phyloP scores from a whole-genome alignment of 345 rosid species.

The Aquilaria sinensis region DNA sequence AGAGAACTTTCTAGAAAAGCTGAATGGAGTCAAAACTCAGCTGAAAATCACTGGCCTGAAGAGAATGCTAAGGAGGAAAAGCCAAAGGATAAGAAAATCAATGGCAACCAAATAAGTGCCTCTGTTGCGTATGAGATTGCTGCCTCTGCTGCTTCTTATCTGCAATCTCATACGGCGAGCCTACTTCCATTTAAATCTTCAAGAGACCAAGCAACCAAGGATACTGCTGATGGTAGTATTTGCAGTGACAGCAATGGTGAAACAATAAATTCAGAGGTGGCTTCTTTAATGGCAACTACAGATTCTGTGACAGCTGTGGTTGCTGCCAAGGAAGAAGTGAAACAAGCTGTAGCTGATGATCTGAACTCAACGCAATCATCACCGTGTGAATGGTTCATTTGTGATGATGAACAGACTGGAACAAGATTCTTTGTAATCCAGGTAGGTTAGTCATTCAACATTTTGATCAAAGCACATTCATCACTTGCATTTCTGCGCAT shows the following conservation, averaged over 20 bases:
- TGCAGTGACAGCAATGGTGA: slow-evolving; percentile 21
- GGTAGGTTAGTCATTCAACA: slow-evolving; percentile 32
- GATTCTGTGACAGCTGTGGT: slow-evolving; percentile 97
- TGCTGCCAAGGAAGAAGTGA: slow-evolving; percentile 90
- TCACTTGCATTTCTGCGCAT: not conserved
- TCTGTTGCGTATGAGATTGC: slow-evolving; percentile 65
- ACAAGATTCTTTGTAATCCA: slow-evolving; percentile 90
- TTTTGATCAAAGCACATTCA: not conserved
- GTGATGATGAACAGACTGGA: slow-evolving; percentile 68
- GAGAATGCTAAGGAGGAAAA: slow-evolving; percentile 21
- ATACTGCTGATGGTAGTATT: slow-evolving; percentile 11
- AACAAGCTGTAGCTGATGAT: slow-evolving; percentile 96
- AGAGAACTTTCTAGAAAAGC: slow-evolving; percentile 39
- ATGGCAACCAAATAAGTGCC: slow-evolving; percentile 34
- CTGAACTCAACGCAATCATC: slow-evolving; percentile 62
- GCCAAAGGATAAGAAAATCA: slow-evolving; percentile 19
- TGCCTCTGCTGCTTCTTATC: slow-evolving; percentile 76
- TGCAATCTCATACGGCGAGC: slow-evolving; percentile 54
- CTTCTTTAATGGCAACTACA: slow-evolving; percentile 77
- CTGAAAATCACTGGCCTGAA: slow-evolving; percentile 36
- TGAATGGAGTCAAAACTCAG: slow-evolving; percentile 28
- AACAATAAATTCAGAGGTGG: slow-evolving; percentile 38
- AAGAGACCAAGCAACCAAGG: slow-evolving; percentile 21
- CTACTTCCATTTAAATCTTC: slow-evolving; percentile 51
- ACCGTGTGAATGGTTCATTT: slow-evolving; percentile 94